Evolutionary conservation across 2,329 filamentous ascomycete species (phyloP).

Genomic region (Colletotrichum sp.): DNA sequence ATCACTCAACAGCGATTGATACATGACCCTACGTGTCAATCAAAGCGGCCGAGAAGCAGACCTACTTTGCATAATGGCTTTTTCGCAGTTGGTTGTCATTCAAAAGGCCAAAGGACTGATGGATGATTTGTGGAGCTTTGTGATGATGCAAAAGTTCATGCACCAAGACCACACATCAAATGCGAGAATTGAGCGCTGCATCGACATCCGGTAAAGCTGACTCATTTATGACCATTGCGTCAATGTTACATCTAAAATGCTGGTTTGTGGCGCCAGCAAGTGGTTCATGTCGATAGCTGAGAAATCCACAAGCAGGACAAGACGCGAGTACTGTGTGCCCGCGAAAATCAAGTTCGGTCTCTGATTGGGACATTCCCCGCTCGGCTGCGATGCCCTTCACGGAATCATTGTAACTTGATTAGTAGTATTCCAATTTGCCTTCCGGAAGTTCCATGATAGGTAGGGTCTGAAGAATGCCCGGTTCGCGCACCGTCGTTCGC

Average conservation of each 20-base stretch:
- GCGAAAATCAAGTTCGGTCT: fast-evolving
- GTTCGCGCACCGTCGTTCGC: too few relatives aligned
- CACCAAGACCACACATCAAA: neutral
- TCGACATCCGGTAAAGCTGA: neutral
- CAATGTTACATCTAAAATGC: neutral
- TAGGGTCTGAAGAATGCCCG: too few relatives aligned
- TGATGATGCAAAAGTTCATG: neutral
- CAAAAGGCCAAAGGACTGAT: neutral
- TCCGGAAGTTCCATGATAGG: neutral
- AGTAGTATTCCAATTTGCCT: neutral
- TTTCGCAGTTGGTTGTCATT: neutral
- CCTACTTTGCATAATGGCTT: neutral
- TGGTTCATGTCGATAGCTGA: neutral
- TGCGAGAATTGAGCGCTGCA: neutral
- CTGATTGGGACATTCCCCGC: fast-evolving
- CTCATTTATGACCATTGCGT: neutral
- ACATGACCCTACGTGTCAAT: neutral
- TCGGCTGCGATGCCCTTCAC: fast-evolving
- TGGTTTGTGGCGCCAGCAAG: neutral
- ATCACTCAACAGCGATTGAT: neutral
- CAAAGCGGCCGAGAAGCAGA: neutral
- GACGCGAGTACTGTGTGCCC: neutral
- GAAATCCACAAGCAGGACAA: too few relatives aligned
- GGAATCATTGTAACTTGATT: neutral
- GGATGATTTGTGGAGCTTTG: neutral